Conservation (phyloP, 495 filamentous ascomycete species). For the Xylaria grammica region DNA sequence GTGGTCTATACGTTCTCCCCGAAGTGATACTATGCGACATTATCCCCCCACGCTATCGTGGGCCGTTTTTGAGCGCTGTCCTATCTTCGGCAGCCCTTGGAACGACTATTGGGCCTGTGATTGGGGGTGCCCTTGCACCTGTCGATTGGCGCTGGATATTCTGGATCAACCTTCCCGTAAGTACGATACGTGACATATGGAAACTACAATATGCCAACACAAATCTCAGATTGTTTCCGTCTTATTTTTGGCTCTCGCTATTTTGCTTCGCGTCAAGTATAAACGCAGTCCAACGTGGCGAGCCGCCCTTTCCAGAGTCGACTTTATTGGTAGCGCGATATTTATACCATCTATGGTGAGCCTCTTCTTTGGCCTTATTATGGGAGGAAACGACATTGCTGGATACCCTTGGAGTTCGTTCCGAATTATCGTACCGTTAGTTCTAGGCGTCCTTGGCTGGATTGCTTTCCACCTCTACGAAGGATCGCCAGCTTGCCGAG, state of each 20-base stretch:
- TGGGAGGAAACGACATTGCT: conserved; percentile 68
- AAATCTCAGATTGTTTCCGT: not conserved
- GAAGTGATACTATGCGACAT: conserved; percentile 73
- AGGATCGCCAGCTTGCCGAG: not conserved
- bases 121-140: conserved; percentile 12
- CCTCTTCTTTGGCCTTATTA: conserved; percentile 72
- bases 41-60: conserved; percentile 21
- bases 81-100: conserved; percentile 8
- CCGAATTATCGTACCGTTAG: conserved; percentile 9
- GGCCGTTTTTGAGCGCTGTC: conserved; percentile 9
- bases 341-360: conserved; percentile 2
- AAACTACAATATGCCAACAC: no score
- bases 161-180: not conserved
- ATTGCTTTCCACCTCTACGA: conserved; percentile 8
- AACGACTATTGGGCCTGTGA: conserved; percentile 14
- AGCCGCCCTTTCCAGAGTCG: not conserved
- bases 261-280: not conserved
- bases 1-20: conserved; percentile 73
- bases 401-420: conserved; percentile 33
- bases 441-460: conserved; percentile 17
- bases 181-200: no score
- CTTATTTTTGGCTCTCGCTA: not conserved
- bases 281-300: no score
- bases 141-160: conserved; percentile 14
- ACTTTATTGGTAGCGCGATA: not conserved